Conservation (phyloP, 805 yeast genomes). For the Isabelozyma gotoi region DNA sequence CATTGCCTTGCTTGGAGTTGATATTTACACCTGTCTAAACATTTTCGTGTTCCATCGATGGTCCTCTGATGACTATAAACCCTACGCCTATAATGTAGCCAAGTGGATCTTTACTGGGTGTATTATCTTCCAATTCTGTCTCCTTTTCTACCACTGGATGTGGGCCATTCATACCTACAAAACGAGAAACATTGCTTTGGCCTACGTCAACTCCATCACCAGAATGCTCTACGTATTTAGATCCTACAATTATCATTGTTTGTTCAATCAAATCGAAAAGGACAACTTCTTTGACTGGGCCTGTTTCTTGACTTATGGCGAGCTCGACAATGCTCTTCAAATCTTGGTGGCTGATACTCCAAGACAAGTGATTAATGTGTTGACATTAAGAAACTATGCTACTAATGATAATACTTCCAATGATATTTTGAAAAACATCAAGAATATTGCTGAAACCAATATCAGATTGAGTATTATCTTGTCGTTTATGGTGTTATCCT, state of each 20-base stretch:
- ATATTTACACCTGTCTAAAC: constrained; percentile 75
- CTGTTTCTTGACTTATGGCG: constrained; percentile 63
- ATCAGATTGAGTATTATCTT: constrained; percentile 68
- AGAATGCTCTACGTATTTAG: constrained; percentile 54
- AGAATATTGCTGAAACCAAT: constrained; percentile 58
- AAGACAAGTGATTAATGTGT: constrained; percentile 79
- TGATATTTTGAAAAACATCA: constrained; percentile 47
- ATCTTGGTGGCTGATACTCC: constrained; percentile 81
- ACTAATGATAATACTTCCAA: constrained; percentile 45
- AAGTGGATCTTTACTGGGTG: constrained; percentile 80
- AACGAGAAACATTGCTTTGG: constrained; percentile 64
- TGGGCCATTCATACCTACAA: constrained; percentile 58
- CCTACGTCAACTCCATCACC: constrained; percentile 68
- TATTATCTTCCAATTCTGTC: constrained; percentile 65
- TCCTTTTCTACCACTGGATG: constrained; percentile 55
- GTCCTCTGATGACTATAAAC: constrained; percentile 51
- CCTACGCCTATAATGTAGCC: constrained; percentile 50
- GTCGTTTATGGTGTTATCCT: constrained; percentile 73
- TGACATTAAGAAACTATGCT: constrained; percentile 58
- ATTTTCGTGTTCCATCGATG: constrained; percentile 71
- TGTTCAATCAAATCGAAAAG: constrained; percentile 65
- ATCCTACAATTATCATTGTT: constrained; percentile 66
- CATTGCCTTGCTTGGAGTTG: constrained; percentile 58
- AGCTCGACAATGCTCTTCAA: constrained; percentile 59
- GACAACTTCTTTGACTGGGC: constrained; percentile 65